These are phyloP conservation scores for Sonneratia alba DNA, from an alignment of 345 rosid species.

Conservation along the genomic window DNA sequence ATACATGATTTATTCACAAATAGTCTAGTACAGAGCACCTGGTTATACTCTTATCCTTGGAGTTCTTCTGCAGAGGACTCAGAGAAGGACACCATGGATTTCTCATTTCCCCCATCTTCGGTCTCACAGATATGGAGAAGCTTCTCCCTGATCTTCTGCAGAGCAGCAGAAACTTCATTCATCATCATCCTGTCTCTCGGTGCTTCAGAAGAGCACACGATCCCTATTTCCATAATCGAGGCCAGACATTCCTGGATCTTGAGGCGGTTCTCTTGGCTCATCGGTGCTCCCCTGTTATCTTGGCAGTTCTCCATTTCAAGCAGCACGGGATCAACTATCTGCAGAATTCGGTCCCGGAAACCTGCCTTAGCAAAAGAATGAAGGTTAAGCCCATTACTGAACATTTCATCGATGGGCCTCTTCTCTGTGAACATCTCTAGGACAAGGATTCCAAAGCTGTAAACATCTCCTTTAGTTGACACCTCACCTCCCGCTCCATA, in stretches of 20 bases:
- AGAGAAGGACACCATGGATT: neutral
- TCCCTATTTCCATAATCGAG: neutral
- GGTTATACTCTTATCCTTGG: no score
- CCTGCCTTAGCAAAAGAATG: conserved; percentile 9
- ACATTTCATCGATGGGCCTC: conserved; percentile 11
- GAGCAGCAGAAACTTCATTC: neutral
- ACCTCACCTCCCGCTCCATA: conserved; percentile 17
- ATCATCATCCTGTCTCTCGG: neutral
- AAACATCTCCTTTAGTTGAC: conserved; percentile 14
- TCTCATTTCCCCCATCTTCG: neutral
- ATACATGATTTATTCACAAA: no score
- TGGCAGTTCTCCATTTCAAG: conserved; percentile 2
- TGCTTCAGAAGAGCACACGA: neutral
- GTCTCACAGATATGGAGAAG: neutral
- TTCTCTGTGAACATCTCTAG: conserved; percentile 20
- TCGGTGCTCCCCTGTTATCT: neutral
- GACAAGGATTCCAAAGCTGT: conserved; percentile 16
- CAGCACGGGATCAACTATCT: conserved; percentile 5
- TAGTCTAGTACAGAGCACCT: no score
- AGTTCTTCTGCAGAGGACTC: no score
- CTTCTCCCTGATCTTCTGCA: neutral
- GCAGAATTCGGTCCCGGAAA: conserved; percentile 4
- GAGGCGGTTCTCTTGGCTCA: neutral
- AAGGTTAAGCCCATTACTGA: conserved; percentile 6
- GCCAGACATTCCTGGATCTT: conserved; percentile 1